phyloP scores from a whole-genome alignment of 2,329 filamentous ascomycete species.

The Fusarium secorum region DNA sequence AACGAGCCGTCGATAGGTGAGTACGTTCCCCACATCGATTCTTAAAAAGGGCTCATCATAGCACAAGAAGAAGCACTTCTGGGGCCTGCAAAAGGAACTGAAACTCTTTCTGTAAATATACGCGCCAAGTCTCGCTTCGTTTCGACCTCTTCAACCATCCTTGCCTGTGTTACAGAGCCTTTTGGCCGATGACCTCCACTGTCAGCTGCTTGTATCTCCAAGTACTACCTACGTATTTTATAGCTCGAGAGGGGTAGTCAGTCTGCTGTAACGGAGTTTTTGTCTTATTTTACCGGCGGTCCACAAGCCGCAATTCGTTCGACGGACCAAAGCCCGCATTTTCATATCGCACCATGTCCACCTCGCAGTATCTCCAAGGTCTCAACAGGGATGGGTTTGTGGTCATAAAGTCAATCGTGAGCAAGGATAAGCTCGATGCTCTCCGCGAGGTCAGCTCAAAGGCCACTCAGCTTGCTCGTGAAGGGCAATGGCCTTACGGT shows the following conservation, averaged over 20 bases:
- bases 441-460: conserved; percentile 68
- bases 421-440: conserved; percentile 59
- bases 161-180: conserved; percentile 8
- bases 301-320: conserved; percentile 10
- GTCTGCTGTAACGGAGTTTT: conserved; percentile 1
- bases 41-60: conserved; percentile 18
- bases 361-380: conserved; percentile 48
- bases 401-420: conserved; percentile 71
- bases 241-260: conserved; percentile 6
- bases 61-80: conserved; percentile 3
- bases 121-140: conserved; percentile 5
- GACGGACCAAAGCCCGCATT: conserved; percentile 2
- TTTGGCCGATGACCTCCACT: conserved; percentile 14
- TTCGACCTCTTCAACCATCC: conserved; percentile 19
- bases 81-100: neutral
- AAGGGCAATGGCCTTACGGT: conserved; percentile 77
- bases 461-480: conserved; percentile 68
- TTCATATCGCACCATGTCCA: conserved; percentile 20
- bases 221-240: neutral
- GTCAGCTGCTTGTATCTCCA: conserved; percentile 6
- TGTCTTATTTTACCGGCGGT: conserved; percentile 30
- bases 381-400: conserved; percentile 80
- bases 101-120: conserved; percentile 13
- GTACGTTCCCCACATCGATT: conserved; percentile 34
- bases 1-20: conserved; percentile 2